Evolutionary conservation across 1,284 basidiomycete species (phyloP).

Genomic region (Heliocybe sulcata): DNA sequence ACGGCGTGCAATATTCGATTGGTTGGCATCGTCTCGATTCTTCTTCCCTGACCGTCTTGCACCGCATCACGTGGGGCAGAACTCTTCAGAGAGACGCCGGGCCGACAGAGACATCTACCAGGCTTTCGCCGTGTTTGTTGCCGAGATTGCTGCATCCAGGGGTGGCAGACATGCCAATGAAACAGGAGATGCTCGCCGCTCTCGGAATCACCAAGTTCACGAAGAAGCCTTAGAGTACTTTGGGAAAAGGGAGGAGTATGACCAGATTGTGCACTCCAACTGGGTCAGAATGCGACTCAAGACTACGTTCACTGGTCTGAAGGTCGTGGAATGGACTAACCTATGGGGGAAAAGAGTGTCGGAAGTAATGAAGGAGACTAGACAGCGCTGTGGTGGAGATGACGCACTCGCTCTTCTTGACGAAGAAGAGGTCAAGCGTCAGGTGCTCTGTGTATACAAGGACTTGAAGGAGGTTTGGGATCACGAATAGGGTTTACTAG

Average conservation of each 20-base stretch:
- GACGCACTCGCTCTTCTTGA: not conserved
- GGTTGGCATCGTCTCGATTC: constrained; percentile 43
- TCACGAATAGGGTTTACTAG: not conserved
- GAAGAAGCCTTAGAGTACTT: constrained; percentile 47
- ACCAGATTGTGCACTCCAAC: constrained; percentile 26
- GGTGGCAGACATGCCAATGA: constrained; percentile 3
- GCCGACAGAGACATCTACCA: constrained; percentile 48
- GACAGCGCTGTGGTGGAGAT: not conserved
- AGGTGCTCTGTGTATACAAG: not conserved
- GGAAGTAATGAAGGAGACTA: not conserved
- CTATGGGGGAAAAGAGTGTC: not conserved
- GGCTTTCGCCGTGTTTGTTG: constrained; percentile 44
- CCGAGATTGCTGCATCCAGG: constrained; percentile 5
- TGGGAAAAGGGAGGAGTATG: constrained; percentile 41
- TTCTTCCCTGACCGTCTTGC: constrained; percentile 32
- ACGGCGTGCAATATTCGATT: constrained; percentile 45
- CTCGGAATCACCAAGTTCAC: constrained; percentile 15
- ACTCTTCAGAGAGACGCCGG: constrained; percentile 32
- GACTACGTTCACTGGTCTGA: constrained; percentile 38
- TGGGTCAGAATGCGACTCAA: constrained; percentile 29
- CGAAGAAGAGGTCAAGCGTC: not conserved
- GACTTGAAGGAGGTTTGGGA: not conserved
- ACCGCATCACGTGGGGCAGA: constrained; percentile 19
- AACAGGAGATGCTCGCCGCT: not conserved
- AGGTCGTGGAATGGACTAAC: not conserved